Percentiles rank a stretch among this genome's conserved stretches.
These are phyloP conservation scores for Fusarium siculi DNA, from an alignment of 2,329 filamentous ascomycete species.

Conservation along the genomic window DNA sequence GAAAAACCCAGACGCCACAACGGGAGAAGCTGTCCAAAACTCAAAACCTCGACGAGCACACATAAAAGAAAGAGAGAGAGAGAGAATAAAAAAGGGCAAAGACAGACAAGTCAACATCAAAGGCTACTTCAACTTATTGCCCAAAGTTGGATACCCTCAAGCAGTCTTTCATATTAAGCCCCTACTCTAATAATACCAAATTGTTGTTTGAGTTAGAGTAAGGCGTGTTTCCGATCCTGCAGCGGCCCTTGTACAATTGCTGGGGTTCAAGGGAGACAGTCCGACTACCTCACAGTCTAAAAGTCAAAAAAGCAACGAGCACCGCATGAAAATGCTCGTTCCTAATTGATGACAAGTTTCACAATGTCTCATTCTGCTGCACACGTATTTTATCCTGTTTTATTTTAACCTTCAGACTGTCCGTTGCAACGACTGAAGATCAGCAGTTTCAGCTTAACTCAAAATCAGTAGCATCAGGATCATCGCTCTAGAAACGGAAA, in stretches of 20 bases:
- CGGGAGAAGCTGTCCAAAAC: not conserved
- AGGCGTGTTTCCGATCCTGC: constrained; percentile 33
- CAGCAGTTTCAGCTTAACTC: constrained; percentile 14
- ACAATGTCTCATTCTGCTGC: constrained; percentile 26
- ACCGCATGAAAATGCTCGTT: constrained; percentile 15
- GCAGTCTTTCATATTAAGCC: not conserved
- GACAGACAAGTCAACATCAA: not conserved
- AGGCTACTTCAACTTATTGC: not conserved
- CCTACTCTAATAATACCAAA: constrained; percentile 13
- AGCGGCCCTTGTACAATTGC: constrained; percentile 15
- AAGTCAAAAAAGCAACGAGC: constrained; percentile 7
- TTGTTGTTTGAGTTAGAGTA: constrained; percentile 34
- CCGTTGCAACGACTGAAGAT: constrained; percentile 10
- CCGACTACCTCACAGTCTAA: not conserved
- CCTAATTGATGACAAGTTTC: constrained; percentile 34
- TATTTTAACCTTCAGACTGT: constrained; percentile 1
- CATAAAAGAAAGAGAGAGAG: not conserved
- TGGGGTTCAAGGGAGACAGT: constrained; percentile 8
- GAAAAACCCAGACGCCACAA: constrained; percentile 21
- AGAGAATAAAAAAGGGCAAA: not conserved
- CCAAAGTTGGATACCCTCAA: not conserved
- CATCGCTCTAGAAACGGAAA: not conserved
- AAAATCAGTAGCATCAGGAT: not conserved
- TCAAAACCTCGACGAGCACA: not conserved
- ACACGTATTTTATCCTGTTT: not conserved